Evolutionary conservation across 305 asterid species (phyloP).

Genomic region (Solanum hybrid): DNA sequence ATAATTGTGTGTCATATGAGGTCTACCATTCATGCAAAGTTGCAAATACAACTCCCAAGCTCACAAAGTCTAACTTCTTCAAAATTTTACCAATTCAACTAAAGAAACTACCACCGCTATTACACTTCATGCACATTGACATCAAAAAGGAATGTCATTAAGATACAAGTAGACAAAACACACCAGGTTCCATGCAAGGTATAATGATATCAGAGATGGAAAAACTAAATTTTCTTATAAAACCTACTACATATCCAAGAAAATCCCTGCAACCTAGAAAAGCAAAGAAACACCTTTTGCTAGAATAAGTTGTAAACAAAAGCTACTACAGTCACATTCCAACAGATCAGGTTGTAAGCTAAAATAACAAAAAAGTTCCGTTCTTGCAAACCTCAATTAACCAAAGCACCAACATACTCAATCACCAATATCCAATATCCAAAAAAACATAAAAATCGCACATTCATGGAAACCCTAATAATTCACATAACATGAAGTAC

Average conservation of each 20-base stretch:
- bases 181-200: not conserved
- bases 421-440: not conserved
- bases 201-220: not conserved
- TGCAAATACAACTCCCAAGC: not conserved
- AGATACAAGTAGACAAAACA: not conserved
- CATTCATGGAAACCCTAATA: not conserved
- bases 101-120: not conserved
- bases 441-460: not conserved
- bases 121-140: not conserved
- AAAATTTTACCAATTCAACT: not conserved
- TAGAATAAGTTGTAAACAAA: not conserved
- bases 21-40: not conserved
- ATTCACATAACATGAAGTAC: not conserved
- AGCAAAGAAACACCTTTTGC: not conserved
- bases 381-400: not conserved
- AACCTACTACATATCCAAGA: not conserved
- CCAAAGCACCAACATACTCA: not conserved
- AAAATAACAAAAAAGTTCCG: not conserved
- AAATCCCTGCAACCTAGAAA: not conserved
- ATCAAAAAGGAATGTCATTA: not conserved
- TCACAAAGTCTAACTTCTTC: not conserved
- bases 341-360: not conserved
- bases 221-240: not conserved
- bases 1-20: not conserved
- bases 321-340: not conserved